phyloP scores from a whole-genome alignment of 2,329 filamentous ascomycete species.

The Venturia asperata region DNA sequence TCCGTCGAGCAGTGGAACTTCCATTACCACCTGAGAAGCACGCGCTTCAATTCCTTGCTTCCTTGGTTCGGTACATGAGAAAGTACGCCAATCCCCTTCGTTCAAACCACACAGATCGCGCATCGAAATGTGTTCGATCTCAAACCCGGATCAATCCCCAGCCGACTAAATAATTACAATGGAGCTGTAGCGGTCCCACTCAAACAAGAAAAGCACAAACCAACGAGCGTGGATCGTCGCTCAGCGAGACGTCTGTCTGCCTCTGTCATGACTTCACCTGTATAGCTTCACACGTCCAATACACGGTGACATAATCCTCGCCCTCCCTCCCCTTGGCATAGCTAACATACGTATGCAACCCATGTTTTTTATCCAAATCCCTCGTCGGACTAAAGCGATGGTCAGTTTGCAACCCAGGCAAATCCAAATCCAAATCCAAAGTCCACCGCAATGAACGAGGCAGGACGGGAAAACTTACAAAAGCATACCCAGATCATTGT shows the following conservation, averaged over 20 bases:
- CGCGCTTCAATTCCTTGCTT: too few relatives aligned
- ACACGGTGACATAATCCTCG: slow-evolving; percentile 8
- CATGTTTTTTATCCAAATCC: not conserved
- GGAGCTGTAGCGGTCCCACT: not conserved
- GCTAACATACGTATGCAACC: not conserved
- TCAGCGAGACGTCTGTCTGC: not conserved
- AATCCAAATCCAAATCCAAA: too few relatives aligned
- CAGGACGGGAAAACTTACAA: not conserved
- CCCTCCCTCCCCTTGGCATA: not conserved
- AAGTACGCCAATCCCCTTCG: too few relatives aligned
- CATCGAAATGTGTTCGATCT: too few relatives aligned
- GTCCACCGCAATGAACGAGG: not conserved
- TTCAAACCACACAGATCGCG: too few relatives aligned
- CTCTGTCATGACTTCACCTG: not conserved
- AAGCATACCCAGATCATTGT: not conserved
- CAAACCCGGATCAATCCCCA: too few relatives aligned
- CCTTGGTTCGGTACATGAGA: too few relatives aligned
- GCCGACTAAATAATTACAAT: not conserved
- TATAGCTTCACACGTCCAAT: not conserved
- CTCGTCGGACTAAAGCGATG: not conserved
- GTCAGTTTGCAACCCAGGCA: not conserved
- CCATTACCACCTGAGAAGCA: too few relatives aligned
- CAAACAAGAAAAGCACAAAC: not conserved
- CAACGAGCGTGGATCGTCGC: not conserved
- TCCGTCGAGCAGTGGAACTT: too few relatives aligned